Percentiles rank a stretch among this genome's conserved stretches.
These are phyloP conservation scores for Cucumis cinereus DNA, from an alignment of 306 rosid species.

Conservation along the genomic window DNA sequence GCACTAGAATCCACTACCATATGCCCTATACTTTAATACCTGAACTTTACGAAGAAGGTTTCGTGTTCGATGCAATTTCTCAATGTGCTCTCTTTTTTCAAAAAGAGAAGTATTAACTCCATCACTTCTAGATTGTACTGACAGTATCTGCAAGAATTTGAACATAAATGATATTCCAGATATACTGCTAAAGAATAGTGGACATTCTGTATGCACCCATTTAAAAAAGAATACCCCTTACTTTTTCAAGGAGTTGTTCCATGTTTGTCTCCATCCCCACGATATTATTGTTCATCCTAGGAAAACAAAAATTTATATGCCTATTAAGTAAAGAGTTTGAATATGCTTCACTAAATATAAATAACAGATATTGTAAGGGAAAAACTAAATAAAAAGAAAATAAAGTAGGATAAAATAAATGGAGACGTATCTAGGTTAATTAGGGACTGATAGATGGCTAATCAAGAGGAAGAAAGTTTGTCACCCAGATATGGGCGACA, in stretches of 20 bases:
- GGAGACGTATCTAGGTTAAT: neutral
- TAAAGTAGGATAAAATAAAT: neutral
- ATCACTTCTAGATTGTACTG: constrained; percentile 90
- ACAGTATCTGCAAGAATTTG: constrained; percentile 56
- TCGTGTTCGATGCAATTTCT: constrained; percentile 69
- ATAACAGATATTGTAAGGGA: neutral
- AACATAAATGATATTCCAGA: neutral
- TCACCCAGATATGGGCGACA: neutral
- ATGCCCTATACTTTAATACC: constrained; percentile 24
- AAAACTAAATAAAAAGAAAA: neutral
- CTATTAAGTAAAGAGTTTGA: neutral
- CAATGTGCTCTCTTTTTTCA: constrained; percentile 83
- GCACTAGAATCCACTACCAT: neutral
- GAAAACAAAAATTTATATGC: neutral
- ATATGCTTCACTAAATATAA: neutral
- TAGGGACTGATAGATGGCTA: neutral
- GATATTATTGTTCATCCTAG: constrained; percentile 91
- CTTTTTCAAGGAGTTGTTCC: constrained; percentile 93
- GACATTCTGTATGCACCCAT: neutral
- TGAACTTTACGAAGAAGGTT: constrained; percentile 93
- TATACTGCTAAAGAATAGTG: constrained; percentile 2
- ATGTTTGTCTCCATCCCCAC: constrained; percentile 84
- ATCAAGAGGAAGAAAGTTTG: neutral
- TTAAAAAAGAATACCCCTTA: constrained; percentile 7
- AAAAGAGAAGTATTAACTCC: constrained; percentile 67